Conservation (phyloP, 495 filamentous ascomycete species). For the Polyplosphaeria fusca region DNA sequence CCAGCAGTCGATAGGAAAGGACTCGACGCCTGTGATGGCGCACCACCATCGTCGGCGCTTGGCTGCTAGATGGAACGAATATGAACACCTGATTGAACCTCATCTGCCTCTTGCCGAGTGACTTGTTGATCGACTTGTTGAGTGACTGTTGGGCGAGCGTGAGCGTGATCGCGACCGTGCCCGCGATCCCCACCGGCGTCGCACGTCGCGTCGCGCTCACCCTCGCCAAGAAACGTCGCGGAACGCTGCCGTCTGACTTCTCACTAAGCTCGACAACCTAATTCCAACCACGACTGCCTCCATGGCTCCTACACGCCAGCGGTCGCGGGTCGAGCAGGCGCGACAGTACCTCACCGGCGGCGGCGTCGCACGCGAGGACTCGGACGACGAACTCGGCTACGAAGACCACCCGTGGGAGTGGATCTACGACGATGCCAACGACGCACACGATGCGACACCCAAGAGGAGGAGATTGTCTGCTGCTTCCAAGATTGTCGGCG, state of each 20-base stretch:
- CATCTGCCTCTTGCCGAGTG: not conserved
- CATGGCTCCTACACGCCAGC: slow-evolving; percentile 27
- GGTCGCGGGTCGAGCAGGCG: slow-evolving; percentile 44
- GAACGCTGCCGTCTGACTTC: too few relatives aligned
- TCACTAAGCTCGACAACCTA: slow-evolving; percentile 13
- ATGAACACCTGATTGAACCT: not conserved
- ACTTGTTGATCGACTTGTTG: too few relatives aligned
- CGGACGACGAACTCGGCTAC: slow-evolving; percentile 83
- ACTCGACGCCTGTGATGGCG: not conserved
- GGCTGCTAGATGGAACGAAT: slow-evolving; percentile 3
- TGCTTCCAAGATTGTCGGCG: slow-evolving; percentile 60
- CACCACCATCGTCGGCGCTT: not conserved
- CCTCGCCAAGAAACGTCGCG: too few relatives aligned
- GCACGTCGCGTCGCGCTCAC: too few relatives aligned
- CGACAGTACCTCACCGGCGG: slow-evolving; percentile 62
- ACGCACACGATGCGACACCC: slow-evolving; percentile 16
- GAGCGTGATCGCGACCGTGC: not conserved
- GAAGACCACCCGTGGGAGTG: slow-evolving; percentile 92
- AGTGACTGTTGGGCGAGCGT: too few relatives aligned
- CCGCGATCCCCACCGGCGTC: too few relatives aligned
- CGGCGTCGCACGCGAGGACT: slow-evolving; percentile 74
- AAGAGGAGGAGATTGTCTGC: slow-evolving; percentile 27
- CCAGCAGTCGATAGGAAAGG: not conserved
- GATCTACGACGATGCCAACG: slow-evolving; percentile 58
- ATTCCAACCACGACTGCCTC: not conserved